These are phyloP conservation scores for Delitschia confertaspora DNA, from an alignment of 495 filamentous ascomycete genomes.

Conservation along the genomic window DNA sequence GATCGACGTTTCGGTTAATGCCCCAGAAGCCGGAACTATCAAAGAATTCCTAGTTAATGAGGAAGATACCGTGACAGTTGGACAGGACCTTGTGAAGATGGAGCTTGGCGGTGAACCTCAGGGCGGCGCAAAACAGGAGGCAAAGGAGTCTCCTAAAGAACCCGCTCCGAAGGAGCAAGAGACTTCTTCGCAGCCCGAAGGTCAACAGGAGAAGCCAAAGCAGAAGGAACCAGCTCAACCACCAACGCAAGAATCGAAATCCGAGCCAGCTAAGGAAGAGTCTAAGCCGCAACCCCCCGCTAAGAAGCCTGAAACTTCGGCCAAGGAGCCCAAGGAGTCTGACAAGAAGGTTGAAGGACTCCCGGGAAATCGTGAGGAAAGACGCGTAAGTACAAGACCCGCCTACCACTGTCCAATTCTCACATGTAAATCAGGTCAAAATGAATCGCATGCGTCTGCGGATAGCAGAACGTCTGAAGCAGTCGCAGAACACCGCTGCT, in stretches of 20 bases:
- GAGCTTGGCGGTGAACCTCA: slow-evolving; percentile 63
- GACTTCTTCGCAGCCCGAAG: slow-evolving; percentile 48
- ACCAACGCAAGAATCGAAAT: slow-evolving; percentile 27
- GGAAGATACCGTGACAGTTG: slow-evolving; percentile 91
- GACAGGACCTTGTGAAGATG: slow-evolving; percentile 78
- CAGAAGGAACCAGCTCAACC: slow-evolving; percentile 25
- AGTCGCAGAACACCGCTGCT: slow-evolving; percentile 97
- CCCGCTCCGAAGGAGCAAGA: slow-evolving; percentile 49
- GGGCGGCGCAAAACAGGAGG: slow-evolving; percentile 44
- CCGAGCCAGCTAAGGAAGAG: slow-evolving; percentile 27
- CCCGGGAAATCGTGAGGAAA: slow-evolving; percentile 76
- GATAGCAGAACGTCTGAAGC: slow-evolving; percentile 95
- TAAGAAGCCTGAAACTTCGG: slow-evolving; percentile 2
- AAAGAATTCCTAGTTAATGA: slow-evolving; percentile 89
- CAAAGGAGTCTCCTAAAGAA: slow-evolving; percentile 49
- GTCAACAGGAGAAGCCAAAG: slow-evolving; percentile 35
- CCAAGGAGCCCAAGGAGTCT: slow-evolving; percentile 36
- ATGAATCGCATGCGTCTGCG: slow-evolving; percentile 99
- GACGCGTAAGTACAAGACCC: slow-evolving; percentile 52
- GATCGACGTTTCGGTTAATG: slow-evolving; percentile 95
- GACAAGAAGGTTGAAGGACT: slow-evolving; percentile 42
- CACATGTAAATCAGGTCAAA: slow-evolving; percentile 58
- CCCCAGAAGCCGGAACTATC: slow-evolving; percentile 81
- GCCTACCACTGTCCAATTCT: neutral
- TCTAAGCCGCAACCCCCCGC: slow-evolving; percentile 27